These are phyloP conservation scores for Chaetomiaceae sp. DNA, from an alignment of 2,329 filamentous ascomycete genomes.

Conservation along the genomic window DNA sequence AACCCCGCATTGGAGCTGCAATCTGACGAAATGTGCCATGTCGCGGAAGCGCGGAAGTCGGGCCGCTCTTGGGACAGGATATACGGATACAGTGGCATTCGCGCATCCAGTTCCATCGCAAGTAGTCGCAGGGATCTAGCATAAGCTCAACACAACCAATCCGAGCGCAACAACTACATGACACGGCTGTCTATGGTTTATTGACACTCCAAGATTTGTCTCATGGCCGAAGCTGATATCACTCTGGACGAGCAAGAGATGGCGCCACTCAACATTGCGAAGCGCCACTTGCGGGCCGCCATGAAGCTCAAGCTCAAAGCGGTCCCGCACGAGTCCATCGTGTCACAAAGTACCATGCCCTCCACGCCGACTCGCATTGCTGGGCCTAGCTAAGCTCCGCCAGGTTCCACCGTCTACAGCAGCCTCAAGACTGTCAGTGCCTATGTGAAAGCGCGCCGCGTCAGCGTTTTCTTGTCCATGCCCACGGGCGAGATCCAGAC, in stretches of 20 bases:
- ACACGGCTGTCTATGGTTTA: too few relatives aligned
- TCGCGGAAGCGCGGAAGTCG: too few relatives aligned
- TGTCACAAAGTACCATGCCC: conserved; percentile 59
- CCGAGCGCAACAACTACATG: too few relatives aligned
- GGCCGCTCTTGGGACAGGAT: too few relatives aligned
- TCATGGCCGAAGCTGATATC: conserved; percentile 13
- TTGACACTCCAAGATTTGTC: too few relatives aligned
- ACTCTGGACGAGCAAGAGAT: conserved; percentile 32
- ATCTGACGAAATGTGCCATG: too few relatives aligned
- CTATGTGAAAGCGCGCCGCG: conserved; percentile 65
- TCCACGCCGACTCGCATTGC: not conserved
- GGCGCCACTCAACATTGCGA: conserved; percentile 58
- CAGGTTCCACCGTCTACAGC: conserved; percentile 61
- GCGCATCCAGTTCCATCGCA: too few relatives aligned
- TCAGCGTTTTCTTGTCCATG: conserved; percentile 94
- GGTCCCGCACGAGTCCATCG: conserved; percentile 56
- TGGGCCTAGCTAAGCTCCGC: conserved; percentile 16
- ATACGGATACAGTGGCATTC: too few relatives aligned
- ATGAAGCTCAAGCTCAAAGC: conserved; percentile 62
- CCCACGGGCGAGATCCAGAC: conserved; percentile 81
- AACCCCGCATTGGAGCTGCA: too few relatives aligned
- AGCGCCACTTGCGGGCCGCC: conserved; percentile 65
- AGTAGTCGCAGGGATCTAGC: too few relatives aligned
- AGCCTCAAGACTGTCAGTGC: conserved; percentile 61
- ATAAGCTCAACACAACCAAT: too few relatives aligned